phyloP scores from a whole-genome alignment of 441 rosid species.

The Bocquillonia castaneifolia region DNA sequence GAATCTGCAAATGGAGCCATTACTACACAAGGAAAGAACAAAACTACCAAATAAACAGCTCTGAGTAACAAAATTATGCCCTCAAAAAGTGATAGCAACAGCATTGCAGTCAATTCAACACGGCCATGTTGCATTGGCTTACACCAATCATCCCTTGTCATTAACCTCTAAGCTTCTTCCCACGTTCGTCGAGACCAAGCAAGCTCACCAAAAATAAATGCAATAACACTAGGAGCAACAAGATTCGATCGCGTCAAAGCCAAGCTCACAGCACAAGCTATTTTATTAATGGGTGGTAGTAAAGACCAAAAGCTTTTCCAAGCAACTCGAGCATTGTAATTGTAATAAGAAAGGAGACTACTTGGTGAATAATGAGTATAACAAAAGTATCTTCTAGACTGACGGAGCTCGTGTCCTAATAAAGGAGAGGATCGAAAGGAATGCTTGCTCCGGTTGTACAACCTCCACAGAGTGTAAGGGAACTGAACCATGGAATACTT shows the following conservation, averaged over 20 bases:
- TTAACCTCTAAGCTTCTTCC: conserved; percentile 39
- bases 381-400: too few relatives aligned
- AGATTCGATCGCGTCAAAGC: conserved; percentile 68
- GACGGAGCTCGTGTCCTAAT: too few relatives aligned
- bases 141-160: conserved; percentile 46
- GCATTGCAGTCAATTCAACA: conserved; percentile 46
- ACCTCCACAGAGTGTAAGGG: too few relatives aligned
- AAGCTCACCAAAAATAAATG: conserved; percentile 52
- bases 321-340: conserved; percentile 51
- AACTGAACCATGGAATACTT: too few relatives aligned
- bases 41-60: conserved; percentile 58
- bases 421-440: too few relatives aligned
- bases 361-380: conserved; percentile 30
- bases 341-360: conserved; percentile 30
- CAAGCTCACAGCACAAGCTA: conserved; percentile 77
- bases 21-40: conserved; percentile 70
- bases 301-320: conserved; percentile 60
- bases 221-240: conserved; percentile 52
- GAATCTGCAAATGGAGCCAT: conserved; percentile 74
- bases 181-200: conserved; percentile 56
- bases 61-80: conserved; percentile 60
- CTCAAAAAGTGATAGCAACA: conserved; percentile 50
- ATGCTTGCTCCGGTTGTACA: too few relatives aligned
- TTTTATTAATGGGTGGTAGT: conserved; percentile 39
- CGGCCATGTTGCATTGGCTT: conserved; percentile 65